These are phyloP conservation scores for Pterocarpus santalinus DNA, from an alignment of 306 rosid species.

Conservation along the genomic window DNA sequence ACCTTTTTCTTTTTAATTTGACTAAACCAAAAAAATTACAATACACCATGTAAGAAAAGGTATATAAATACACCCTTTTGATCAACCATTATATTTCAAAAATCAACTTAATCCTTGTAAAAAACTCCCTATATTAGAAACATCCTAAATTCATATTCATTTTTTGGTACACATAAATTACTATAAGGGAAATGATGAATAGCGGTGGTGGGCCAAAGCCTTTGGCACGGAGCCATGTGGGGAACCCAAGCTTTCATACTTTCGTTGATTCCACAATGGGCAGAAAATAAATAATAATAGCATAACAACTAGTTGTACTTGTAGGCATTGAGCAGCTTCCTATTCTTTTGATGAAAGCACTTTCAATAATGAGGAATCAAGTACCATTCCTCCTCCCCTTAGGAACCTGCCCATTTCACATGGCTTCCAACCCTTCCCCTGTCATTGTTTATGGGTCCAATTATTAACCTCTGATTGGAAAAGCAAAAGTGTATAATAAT, in stretches of 20 bases:
- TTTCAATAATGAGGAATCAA: constrained; percentile 57
- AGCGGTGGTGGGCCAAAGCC: constrained; percentile 57
- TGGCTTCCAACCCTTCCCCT: constrained; percentile 70
- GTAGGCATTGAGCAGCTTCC: constrained; percentile 44
- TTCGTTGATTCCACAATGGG: constrained; percentile 53
- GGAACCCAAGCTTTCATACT: constrained; percentile 57
- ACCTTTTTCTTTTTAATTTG: too few relatives aligned
- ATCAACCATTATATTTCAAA: too few relatives aligned
- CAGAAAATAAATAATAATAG: constrained; percentile 47
- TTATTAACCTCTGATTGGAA: constrained; percentile 58
- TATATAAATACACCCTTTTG: too few relatives aligned
- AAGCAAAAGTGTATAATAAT: constrained; percentile 37
- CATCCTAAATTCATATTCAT: too few relatives aligned
- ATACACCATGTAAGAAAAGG: too few relatives aligned
- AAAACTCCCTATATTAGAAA: too few relatives aligned
- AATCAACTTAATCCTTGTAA: too few relatives aligned
- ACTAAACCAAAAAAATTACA: too few relatives aligned
- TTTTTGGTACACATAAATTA: too few relatives aligned
- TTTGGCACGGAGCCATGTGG: constrained; percentile 67
- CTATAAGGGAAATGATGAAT: constrained; percentile 38
- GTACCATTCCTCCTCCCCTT: constrained; percentile 50
- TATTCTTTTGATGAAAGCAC: constrained; percentile 34
- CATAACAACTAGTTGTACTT: constrained; percentile 2
- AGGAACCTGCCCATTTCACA: constrained; percentile 64
- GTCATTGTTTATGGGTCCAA: constrained; percentile 55